A percentile compares a stretch with the other conserved stretches of the same genome.
phyloP scores from a whole-genome alignment of 2,329 filamentous ascomycete genomes.

The Penicillium hesseltinei region DNA sequence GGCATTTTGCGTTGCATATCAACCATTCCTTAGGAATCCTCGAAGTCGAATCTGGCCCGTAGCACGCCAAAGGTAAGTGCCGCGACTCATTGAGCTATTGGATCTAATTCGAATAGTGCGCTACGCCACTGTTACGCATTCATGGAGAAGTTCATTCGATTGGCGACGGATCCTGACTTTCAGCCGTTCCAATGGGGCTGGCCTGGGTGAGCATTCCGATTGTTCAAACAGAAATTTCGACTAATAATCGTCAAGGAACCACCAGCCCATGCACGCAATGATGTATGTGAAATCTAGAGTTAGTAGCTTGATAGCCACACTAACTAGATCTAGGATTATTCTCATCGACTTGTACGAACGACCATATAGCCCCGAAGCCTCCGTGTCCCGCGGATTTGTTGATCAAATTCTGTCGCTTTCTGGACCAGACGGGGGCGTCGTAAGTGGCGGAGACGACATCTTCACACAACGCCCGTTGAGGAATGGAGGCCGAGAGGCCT shows the following conservation, averaged over 20 bases:
- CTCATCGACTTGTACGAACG: constrained; percentile 50
- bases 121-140: constrained; percentile 49
- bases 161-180: constrained; percentile 48
- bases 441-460: constrained; percentile 46
- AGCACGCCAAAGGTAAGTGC: constrained; percentile 42
- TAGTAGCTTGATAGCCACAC: background rate
- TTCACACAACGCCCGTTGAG: constrained; percentile 46
- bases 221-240: background rate
- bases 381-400: constrained; percentile 46
- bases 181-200: constrained; percentile 51
- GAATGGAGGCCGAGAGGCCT: constrained; percentile 49
- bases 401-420: constrained; percentile 48
- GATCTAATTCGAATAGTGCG: constrained; percentile 34
- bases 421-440: constrained; percentile 46
- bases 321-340: constrained; percentile 40
- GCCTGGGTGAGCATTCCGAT: constrained; percentile 38
- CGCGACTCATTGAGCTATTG: background rate
- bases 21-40: constrained; percentile 49
- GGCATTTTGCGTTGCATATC: constrained; percentile 49
- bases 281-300: constrained; percentile 28
- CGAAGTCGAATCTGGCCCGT: constrained; percentile 48
- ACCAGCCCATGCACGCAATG: constrained; percentile 47
- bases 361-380: constrained; percentile 45
- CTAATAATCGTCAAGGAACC: constrained; percentile 28
- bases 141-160: constrained; percentile 49